Base-by-base conservation (phyloP, 83 land plant genomes). In the Diphasiastrum complanatum region DNA sequence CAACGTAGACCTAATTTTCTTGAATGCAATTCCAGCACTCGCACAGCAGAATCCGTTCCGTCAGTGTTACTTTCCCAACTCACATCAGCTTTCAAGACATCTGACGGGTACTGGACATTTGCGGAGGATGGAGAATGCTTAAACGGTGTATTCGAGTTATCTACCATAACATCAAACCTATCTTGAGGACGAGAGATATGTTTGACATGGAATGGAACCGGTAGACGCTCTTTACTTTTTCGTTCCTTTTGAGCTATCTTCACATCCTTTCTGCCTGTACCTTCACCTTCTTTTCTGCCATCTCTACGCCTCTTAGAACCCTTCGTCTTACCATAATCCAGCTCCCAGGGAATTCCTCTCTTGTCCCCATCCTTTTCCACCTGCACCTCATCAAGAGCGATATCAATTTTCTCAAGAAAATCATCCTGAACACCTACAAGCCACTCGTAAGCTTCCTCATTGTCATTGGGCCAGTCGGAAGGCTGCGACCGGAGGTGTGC, bases 121-220 rank as follows among this genome's bases (percentile, higher is more conserved):
- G 33, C 29, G 16, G n/a, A 28, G 24, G 33, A 25, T 18, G 58
- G 29, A 11, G 73, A 79, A 56, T 86, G 91, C 65, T 80, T 63
- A 67, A 83, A 86, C 11, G 87, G 91, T 64, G 45, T 53, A 45
- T 86, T 86, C 29, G 73, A 33, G 61, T 86, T 86, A 57, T 85
- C 85, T 46, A 83, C 87, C 25, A 70, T 8, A 1, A 82, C 77
- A 48, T 66, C 70, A 38, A 35, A 86, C 66, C 73, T 77, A 37
- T 83, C 82, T 40, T 86, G 91, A 2, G 91, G 84, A 33, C 81
- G 73, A 20, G 49, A 61, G 36, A 86, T 83, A 25, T 60, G 60
- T 1, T 80, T 81, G 45, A 86, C 54, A 46, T 86, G 91, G 64
- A 86, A 86, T 26, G 91, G 91, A 56, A 86, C 80, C 25, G 60